Percentiles rank a stretch among this genome's conserved stretches.
phyloP scores from a whole-genome alignment of 768 basidiomycete genomes.

The Rhodotorula graminis region DNA sequence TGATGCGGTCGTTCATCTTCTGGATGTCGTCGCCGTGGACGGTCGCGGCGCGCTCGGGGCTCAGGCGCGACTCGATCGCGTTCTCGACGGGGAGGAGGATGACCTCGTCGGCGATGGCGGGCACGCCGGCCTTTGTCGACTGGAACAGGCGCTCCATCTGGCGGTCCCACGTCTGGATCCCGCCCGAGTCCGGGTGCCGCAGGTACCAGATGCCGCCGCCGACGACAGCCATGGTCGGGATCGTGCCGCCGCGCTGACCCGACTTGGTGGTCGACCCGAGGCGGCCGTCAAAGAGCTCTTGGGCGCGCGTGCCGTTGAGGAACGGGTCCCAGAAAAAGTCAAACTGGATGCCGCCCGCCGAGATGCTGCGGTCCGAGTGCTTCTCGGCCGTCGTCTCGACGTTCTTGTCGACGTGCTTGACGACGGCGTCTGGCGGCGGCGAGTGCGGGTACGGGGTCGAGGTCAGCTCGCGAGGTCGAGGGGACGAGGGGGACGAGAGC shows the following conservation, averaged over 20 bases:
- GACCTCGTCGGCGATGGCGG: slow-evolving; percentile 61
- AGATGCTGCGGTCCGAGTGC: slow-evolving; percentile 61
- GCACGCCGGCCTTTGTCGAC: slow-evolving; percentile 37
- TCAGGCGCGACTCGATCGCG: slow-evolving; percentile 63
- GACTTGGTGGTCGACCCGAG: slow-evolving; percentile 36
- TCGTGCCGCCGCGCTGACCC: background rate
- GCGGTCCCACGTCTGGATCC: slow-evolving; percentile 70
- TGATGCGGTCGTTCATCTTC: slow-evolving; percentile 83
- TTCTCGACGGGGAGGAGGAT: slow-evolving; percentile 74
- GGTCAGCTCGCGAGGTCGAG: background rate
- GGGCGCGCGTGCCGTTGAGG: slow-evolving; percentile 63
- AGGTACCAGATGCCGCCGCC: slow-evolving; percentile 89
- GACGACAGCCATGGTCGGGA: slow-evolving; percentile 67
- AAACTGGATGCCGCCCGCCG: slow-evolving; percentile 54
- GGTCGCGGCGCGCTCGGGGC: slow-evolving; percentile 59
- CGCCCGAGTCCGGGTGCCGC: slow-evolving; percentile 66
- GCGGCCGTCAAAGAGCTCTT: slow-evolving; percentile 50
- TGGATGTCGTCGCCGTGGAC: slow-evolving; percentile 76
- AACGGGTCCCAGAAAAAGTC: slow-evolving; percentile 81
- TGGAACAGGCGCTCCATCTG: slow-evolving; percentile 65
- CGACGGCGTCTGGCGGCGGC: slow-evolving; percentile 37
- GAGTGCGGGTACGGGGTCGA: background rate
- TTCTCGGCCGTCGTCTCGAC: slow-evolving; percentile 55
- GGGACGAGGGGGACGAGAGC: slow-evolving; percentile 45
- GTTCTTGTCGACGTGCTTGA: slow-evolving; percentile 55